Percentiles rank a stretch among this genome's conserved stretches.
These are phyloP conservation scores for Eutrema japonicum DNA, from an alignment of 345 rosid genomes.

Conservation along the genomic window DNA sequence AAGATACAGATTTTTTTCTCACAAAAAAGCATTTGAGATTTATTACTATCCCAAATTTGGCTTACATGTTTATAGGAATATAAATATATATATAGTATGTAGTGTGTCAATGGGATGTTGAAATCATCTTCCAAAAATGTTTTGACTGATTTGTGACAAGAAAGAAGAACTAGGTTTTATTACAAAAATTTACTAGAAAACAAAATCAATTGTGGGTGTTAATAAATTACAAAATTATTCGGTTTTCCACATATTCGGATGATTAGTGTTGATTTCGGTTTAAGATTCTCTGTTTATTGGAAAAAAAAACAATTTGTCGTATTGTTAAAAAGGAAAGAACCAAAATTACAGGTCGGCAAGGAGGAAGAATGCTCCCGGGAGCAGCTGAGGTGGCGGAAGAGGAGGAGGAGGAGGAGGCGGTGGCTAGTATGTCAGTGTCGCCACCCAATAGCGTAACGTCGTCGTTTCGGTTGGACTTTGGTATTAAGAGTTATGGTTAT, in stretches of 20 bases:
- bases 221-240: neutral
- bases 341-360: constrained; percentile 49
- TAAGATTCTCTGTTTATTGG: neutral
- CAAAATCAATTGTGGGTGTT: constrained; percentile 1
- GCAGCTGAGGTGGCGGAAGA: constrained; percentile 52
- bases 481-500: constrained; percentile 51
- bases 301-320: neutral
- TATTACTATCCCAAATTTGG: constrained; percentile 14
- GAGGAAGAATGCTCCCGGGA: constrained; percentile 50
- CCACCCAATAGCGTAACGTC: constrained; percentile 88
- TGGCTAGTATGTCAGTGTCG: constrained; percentile 60
- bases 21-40: neutral
- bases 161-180: constrained; percentile 14
- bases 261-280: neutral
- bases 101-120: constrained; percentile 29
- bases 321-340: constrained; percentile 22
- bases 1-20: neutral
- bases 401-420: constrained; percentile 51
- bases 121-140: constrained; percentile 25
- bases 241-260: neutral
- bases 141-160: constrained; percentile 41
- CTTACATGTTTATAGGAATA: constrained; percentile 2
- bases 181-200: neutral
- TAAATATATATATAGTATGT: neutral
- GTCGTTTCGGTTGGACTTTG: constrained; percentile 83